Base-by-base conservation (phyloP, 129 eudicot species). In the Dittrichia graveolens region DNA sequence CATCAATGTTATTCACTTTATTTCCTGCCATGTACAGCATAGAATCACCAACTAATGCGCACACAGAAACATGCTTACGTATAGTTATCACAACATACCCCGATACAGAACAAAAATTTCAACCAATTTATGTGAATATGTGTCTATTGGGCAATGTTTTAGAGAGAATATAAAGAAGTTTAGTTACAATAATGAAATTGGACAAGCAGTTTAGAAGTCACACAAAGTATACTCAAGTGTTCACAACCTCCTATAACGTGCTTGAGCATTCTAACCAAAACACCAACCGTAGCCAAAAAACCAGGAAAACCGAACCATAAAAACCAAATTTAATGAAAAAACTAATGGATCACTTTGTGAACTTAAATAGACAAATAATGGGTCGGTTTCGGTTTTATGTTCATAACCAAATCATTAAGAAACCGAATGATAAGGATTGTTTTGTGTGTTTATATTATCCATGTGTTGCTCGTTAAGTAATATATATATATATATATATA, bases 1-100 rank as follows among this genome's bases (percentile, higher is more conserved):
- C 96, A 82, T 94, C 98, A 61, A 94, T 76, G 82, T 94, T 90
- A 81, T 94, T 94, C 75, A 86, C 93, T 78, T 94, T 94, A 64
- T 94, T 93, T 76, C 98, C 98, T 93, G 96, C 74, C 76, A 77
- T 15, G 74, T 12, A 55, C 59, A 34, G 75, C 45, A 47, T 5
- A 24, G 44, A 13, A 41, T 67, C 43, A 52, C 39, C 14, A 4
- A 12, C 31, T 24, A 24, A 24, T 24, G 31, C 2, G 0, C 31
- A 24, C 31, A 24, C 31, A 24, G 31, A 24, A 24, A 24, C 31
- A 24, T 24, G 31, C 31, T 0, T 24, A 24, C 31, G 2, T 13
- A 15, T 56, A 24, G 31, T 24, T 24, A 24, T 18, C 60, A 35
- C 40, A 24, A 14, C 46, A 10, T 14, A 12, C 67, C 24, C 24